phyloP scores from a whole-genome alignment of 192 early-diverging fungal species.

The Rhizophagus sp. region DNA sequence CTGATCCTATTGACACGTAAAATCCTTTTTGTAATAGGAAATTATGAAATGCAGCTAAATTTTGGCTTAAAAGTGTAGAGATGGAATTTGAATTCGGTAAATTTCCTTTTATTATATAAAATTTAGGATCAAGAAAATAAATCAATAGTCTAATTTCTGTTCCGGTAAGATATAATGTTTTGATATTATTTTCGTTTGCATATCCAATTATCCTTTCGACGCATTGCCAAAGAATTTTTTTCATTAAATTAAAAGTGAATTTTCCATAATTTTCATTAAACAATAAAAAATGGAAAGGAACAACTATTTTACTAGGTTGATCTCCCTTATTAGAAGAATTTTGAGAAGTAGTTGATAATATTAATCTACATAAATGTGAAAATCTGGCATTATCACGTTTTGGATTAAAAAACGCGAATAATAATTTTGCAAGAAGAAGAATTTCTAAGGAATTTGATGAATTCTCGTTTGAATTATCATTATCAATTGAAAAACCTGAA shows the following conservation, averaged over 20 bases:
- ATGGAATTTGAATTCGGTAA: not conserved
- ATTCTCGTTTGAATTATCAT: not conserved
- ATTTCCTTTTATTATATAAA: conserved; percentile 35
- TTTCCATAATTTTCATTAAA: not conserved
- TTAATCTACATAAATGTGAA: conserved; percentile 10
- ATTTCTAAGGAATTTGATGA: not conserved
- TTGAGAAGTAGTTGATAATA: conserved; percentile 2
- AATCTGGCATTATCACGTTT: conserved; percentile 4
- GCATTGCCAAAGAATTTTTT: conserved; percentile 1
- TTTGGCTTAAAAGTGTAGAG: not conserved
- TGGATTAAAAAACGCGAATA: conserved; percentile 15
- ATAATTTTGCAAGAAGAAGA: not conserved
- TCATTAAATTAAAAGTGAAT: not conserved
- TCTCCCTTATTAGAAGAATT: not conserved
- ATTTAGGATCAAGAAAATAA: conserved; percentile 37
- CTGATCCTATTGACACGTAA: not conserved
- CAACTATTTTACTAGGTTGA: not conserved
- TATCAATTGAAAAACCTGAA: not conserved
- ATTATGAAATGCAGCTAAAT: not conserved
- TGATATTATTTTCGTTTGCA: not conserved
- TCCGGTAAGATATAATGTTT: conserved; percentile 39
- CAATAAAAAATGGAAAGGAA: conserved; percentile 8
- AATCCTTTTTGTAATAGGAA: conserved; percentile 14
- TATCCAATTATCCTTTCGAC: not conserved
- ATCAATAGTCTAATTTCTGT: conserved; percentile 39